Evolutionary conservation across 2,329 filamentous ascomycete genomes (phyloP), one percentile per base, ranked within the genome.

Genomic region (Penicillium concentricum): DNA sequence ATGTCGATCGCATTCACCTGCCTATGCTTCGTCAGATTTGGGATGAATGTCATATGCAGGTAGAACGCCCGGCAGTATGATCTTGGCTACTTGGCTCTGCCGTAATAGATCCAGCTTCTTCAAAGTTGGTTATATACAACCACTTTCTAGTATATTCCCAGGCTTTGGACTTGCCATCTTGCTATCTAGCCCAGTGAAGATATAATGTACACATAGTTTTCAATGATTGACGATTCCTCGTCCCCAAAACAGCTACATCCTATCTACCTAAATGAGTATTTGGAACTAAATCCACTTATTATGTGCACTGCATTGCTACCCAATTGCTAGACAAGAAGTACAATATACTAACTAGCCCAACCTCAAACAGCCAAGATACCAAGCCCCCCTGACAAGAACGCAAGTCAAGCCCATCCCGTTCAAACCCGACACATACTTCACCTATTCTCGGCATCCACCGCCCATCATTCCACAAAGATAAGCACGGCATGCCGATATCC

Each of bases 1-100:
- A 74, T 56, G 64, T 68, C 44, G 73, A 75, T 55, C 70, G 73
- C 32, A 62, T 64, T 47, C 73, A 75, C 55, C 55, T 70, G 32
- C 56, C 54, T 13, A 64, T 70, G 47, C 54, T 73, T 24, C 65
- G 68, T 48, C 64, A 66, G 32, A 47, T 75, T 26, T 74, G 72
- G 71, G 67, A 69, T 43, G 68, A 74, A 52, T 61, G 72, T 32
- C 61, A 68, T 41, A 45, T 61, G 32, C 61, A 62, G 43, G 49
- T 59, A 48, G 57, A 61, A 8, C 43, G 39, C 18, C 53, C 59
- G 43, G 50, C 59, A 39, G 42, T 26, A 35, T 60, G 61, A 60
- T 46, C 26, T 26, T 26, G 43, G 35, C 7, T 32, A 37, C 32
- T 32, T 49, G 45, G 52, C n/a, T 50, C 20, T 35, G 22, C 10